Evolutionary conservation across 2,329 filamentous ascomycete species (phyloP), one percentile per base, ranked within the genome.

Genomic region (Xylariomycetidae sp.): DNA sequence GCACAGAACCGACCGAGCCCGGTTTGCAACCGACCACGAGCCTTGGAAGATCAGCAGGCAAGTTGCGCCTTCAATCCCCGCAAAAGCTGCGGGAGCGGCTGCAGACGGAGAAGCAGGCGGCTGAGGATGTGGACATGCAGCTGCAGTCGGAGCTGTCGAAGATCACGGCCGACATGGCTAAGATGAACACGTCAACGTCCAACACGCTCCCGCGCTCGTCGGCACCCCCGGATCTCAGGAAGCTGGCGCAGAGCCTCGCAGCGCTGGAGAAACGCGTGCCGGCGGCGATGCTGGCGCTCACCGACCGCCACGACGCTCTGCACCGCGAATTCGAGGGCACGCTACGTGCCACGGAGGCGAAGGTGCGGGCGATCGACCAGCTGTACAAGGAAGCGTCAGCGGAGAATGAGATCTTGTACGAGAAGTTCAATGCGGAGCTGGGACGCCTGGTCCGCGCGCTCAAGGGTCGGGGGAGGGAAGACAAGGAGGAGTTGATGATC

Each of bases 381-480:
- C 66, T 95, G 32, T 94, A 93, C 63, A 84, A 86, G 44, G 87
- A 95, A 53, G 76, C 81, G 12, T 87, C 80, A 48, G 85, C 86
- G 0, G 90, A 96, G 65, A 96, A 95, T 49, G 89, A 95, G 61
- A 75, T 90, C 19, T 68, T 96, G 35, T 95, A 95, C 58, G 84
- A 90, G 46, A 82, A 81, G 40, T 95, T 95, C 67, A 95, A 95
- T 51, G 76, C 79, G n/a, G 90, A 95, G 61, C 65, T 96, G 29
- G 82, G 77, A 48, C 87, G 84, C 64, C 85, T 95, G 39, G 70
- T 88, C 26, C 82, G 78, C 56, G 85, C 82, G 25, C 70, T 92
- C 29, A 78, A 77, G 56, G 75, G 75, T 39, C 82, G 81, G 26
- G 76, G 77, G 4, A 82, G 83, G 30, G 82, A 86, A 25, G 86